Evolutionary conservation across 1,284 basidiomycete genomes (phyloP), one percentile per base, ranked within the genome.

Genomic region (Xerocomus nothofagi): DNA sequence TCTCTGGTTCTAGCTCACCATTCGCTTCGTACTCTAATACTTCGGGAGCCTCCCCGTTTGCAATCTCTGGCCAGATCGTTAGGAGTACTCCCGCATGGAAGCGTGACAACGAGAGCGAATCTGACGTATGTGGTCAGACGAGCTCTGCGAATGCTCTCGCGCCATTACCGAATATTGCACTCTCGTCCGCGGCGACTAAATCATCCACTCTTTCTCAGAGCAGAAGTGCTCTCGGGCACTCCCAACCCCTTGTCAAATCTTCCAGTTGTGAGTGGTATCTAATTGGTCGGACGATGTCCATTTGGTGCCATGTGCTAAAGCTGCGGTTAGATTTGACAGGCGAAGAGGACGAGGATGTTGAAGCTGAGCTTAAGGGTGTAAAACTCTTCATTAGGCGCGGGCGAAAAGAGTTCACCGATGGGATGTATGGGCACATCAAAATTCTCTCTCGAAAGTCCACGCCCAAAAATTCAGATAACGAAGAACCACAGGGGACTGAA

Each of bases 351-450:
- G 84, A 86, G 65, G 70, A 73, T 5, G 70, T 79, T 5, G 62
- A 70, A 50, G 60, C 75, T 42, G 83, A 84, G 54, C 67, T 83
- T 49, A 82, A 79, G 54, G 78, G 78, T 30, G 76, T 77, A 21
- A 83, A 79, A 57, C 71, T 86, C 21, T 84, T 77, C 56, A 62
- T 79, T 44, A 85, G 84, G 61, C 79, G 82, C 10, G 84, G 82
- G 29, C 66, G 70, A 34, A 78, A 73, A 51, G 75, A 78, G 17
- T 86, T 84, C 58, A 74, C 75, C 23, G 76, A 77, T 42, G 82
- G 80, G 4, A 79, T 85, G 59, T 62, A 74, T n/a, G 84, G 83
- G 0, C 76, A 81, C 55, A 58, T 82, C 55, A 84, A 84, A 60
- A 62, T 84, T 14, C 71, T 86, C 26, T 67, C 73, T 18, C 70